Percentiles rank a stretch among this genome's conserved stretches.
These are phyloP conservation scores for Clathrus columnatus DNA, from an alignment of 768 basidiomycete genomes.

Conservation along the genomic window DNA sequence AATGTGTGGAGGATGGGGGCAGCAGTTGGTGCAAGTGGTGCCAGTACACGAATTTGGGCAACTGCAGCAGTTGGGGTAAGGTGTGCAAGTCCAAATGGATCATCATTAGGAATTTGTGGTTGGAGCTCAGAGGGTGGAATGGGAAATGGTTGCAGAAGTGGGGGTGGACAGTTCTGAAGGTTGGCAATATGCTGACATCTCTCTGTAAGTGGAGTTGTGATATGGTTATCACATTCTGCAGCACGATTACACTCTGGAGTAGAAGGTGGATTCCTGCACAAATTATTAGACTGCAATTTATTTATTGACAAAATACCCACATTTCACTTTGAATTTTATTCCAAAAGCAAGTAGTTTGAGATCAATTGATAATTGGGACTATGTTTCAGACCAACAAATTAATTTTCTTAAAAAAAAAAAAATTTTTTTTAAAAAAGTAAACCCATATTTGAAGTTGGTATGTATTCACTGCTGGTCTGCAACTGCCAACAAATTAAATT, in stretches of 20 bases:
- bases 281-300: no score
- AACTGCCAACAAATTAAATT: no score
- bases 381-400: no score
- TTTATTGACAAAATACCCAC: no score
- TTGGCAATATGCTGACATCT: not conserved
- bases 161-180: not conserved
- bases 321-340: no score
- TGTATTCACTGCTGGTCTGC: no score
- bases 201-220: not conserved
- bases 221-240: not conserved
- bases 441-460: no score
- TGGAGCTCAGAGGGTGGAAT: not conserved
- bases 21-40: not conserved
- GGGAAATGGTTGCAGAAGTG: not conserved
- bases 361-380: no score
- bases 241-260: not conserved
- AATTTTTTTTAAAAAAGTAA: no score
- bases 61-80: not conserved
- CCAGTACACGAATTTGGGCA: not conserved
- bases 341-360: no score
- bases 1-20: not conserved
- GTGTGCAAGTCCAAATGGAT: not conserved
- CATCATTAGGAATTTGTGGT: not conserved
- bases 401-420: no score
- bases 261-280: not conserved